phyloP scores from a whole-genome alignment of 2,329 filamentous ascomycete genomes.

The Myriosclerotinia duriaeana region DNA sequence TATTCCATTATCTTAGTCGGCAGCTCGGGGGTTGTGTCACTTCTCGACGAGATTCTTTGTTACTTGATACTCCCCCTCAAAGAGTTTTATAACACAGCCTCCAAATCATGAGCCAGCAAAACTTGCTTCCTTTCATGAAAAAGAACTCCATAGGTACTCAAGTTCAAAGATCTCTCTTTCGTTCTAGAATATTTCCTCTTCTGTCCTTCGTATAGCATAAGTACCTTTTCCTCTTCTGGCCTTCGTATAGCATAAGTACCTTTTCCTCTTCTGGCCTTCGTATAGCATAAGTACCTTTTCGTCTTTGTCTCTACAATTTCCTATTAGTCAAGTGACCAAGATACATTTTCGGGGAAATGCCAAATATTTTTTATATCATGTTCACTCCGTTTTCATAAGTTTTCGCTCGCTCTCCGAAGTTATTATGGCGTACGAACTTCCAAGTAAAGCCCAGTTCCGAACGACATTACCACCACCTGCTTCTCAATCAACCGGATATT shows the following conservation, averaged over 20 bases:
- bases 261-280: not conserved
- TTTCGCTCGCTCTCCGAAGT: constrained; percentile 3
- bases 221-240: not conserved
- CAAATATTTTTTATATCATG: not conserved
- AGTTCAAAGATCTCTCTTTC: not conserved
- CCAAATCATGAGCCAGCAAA: not conserved
- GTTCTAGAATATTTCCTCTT: not conserved
- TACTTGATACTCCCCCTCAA: not conserved
- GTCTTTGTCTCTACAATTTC: constrained; percentile 9
- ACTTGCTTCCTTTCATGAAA: not conserved
- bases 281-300: not conserved
- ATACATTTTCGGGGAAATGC: not conserved
- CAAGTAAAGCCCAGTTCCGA: not conserved
- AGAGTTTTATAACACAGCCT: not conserved
- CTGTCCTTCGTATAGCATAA: too few species aligned
- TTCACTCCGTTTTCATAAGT: not conserved
- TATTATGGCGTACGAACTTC: not conserved
- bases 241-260: too few species aligned
- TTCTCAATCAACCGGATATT: not conserved
- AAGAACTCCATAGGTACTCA: not conserved
- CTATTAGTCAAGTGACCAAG: not conserved
- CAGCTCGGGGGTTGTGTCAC: not conserved
- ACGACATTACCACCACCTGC: not conserved
- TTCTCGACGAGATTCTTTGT: constrained; percentile 3
- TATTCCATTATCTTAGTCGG: not conserved